These are phyloP conservation scores for Durusdinium trenchii DNA, from an alignment of 73 alveolate species.

Conservation along the genomic window DNA sequence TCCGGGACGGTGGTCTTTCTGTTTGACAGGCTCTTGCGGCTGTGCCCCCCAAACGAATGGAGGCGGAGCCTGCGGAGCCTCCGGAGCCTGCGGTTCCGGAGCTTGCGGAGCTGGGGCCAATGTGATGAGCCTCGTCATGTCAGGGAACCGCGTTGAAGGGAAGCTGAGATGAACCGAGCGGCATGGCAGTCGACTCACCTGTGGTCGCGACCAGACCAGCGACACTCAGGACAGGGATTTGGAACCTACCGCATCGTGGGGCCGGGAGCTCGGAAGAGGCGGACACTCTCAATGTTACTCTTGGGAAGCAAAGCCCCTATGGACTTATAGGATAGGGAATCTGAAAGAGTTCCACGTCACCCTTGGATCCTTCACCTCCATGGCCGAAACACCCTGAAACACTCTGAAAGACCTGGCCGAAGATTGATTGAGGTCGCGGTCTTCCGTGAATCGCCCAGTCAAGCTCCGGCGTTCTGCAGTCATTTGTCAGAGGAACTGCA, in stretches of 20 bases:
- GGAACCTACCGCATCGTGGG: constrained; percentile 47
- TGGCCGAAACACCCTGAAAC: neutral
- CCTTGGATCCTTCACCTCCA: neutral
- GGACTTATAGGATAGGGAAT: neutral
- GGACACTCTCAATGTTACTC: no score
- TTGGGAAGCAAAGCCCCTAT: neutral
- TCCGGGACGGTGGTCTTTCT: no score
- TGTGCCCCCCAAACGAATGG: no score
- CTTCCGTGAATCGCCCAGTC: constrained; percentile 41
- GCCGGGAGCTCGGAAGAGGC: neutral
- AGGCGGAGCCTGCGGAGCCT: no score
- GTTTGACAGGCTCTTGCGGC: no score
- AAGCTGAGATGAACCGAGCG: no score
- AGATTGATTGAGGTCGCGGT: constrained; percentile 16
- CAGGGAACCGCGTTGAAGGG: no score
- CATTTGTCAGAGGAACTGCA: constrained; percentile 59
- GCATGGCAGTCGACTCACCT: no score
- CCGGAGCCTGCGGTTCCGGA: no score
- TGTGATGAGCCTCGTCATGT: no score
- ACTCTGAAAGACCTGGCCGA: neutral
- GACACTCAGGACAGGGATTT: constrained; percentile 17
- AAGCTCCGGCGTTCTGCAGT: constrained; percentile 20
- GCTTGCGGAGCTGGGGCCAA: no score
- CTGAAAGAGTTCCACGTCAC: neutral
- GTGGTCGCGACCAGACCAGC: no score